phyloP scores from a whole-genome alignment of 306 rosid species.

The Pyrus bretschneideri region DNA sequence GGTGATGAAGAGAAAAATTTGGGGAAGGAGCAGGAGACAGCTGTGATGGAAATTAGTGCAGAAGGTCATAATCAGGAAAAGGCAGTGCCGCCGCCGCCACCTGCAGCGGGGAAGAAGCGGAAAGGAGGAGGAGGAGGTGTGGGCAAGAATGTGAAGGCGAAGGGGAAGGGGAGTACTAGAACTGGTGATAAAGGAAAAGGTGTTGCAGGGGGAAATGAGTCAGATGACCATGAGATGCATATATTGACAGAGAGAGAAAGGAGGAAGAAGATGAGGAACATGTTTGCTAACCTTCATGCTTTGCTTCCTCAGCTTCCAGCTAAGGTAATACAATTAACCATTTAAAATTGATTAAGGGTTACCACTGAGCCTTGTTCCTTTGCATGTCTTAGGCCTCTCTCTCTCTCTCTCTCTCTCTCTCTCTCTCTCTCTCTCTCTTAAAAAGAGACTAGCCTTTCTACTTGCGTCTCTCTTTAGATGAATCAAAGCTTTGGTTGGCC shows the following conservation, averaged over 20 bases:
- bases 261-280: constrained; percentile 76
- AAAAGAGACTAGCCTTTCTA: not conserved
- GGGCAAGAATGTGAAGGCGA: not conserved
- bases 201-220: not conserved
- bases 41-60: not conserved
- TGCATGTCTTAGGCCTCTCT: not conserved
- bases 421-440: not conserved
- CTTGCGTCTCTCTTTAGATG: not conserved
- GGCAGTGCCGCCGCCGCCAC: not conserved
- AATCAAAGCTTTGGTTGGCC: not conserved
- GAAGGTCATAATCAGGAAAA: not conserved
- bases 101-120: not conserved
- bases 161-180: not conserved
- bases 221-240: constrained; percentile 49
- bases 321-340: constrained; percentile 40
- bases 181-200: not conserved
- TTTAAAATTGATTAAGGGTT: too few relatives aligned
- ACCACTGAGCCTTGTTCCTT: not conserved
- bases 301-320: constrained; percentile 74
- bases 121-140: constrained; percentile 3
- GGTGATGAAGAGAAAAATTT: not conserved
- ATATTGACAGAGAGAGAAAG: constrained; percentile 79
- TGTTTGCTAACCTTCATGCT: constrained; percentile 67
- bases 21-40: not conserved
- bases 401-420: not conserved